A percentile compares a stretch with the other conserved stretches of the same genome.
These are phyloP conservation scores for Aureobasidium zeae DNA, from an alignment of 2,329 filamentous ascomycete genomes.

Conservation along the genomic window DNA sequence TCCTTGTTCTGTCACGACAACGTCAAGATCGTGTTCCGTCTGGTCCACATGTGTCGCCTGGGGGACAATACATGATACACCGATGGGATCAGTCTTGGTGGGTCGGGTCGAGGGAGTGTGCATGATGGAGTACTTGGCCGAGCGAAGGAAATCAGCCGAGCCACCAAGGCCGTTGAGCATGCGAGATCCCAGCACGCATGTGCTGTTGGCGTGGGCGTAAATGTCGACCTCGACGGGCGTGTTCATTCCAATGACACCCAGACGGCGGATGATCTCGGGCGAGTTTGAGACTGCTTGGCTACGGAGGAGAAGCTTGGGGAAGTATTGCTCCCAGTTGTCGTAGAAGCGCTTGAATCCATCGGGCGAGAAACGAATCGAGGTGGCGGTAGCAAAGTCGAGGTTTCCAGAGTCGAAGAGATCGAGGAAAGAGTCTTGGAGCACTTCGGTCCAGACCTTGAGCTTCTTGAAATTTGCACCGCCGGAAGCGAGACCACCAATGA, in stretches of 20 bases:
- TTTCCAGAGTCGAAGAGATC: slow-evolving; percentile 84
- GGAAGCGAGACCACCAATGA: slow-evolving; percentile 70
- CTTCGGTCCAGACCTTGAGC: slow-evolving; percentile 88
- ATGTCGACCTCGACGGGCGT: slow-evolving; percentile 91
- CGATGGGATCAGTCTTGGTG: slow-evolving; percentile 71
- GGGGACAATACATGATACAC: slow-evolving; percentile 80
- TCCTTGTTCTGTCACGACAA: slow-evolving; percentile 71
- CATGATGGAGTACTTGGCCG: slow-evolving; percentile 81
- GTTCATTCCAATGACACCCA: slow-evolving; percentile 91
- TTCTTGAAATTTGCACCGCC: slow-evolving; percentile 70
- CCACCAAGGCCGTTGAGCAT: slow-evolving; percentile 83
- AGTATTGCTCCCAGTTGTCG: slow-evolving; percentile 70
- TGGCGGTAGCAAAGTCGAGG: slow-evolving; percentile 82
- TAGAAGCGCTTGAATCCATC: slow-evolving; percentile 90
- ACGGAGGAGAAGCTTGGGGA: slow-evolving; percentile 73
- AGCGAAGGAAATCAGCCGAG: slow-evolving; percentile 71
- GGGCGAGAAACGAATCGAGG: slow-evolving; percentile 81
- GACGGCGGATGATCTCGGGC: slow-evolving; percentile 78
- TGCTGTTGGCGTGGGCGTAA: slow-evolving; percentile 86
- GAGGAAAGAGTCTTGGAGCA: slow-evolving; percentile 85
- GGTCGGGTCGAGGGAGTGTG: slow-evolving; percentile 78
- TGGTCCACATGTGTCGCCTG: slow-evolving; percentile 90
- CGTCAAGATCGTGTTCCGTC: slow-evolving; percentile 85
- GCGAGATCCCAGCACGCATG: slow-evolving; percentile 77
- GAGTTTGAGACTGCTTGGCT: slow-evolving; percentile 84